Conservation (phyloP, 75 land plant genomes). For the Selaginella moellendorffii region DNA sequence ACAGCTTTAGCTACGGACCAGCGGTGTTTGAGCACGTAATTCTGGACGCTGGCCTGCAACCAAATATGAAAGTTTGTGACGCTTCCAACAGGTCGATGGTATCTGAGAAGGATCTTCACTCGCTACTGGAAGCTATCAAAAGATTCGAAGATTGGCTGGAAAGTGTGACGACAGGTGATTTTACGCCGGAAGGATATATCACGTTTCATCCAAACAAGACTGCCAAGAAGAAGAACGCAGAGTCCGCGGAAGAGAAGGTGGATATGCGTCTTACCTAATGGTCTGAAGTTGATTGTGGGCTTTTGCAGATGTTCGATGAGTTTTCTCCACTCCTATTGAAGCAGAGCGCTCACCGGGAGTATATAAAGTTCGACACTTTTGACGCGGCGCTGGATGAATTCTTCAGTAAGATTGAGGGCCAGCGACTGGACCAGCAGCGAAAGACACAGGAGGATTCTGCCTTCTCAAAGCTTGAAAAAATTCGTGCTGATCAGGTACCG, state of each 20-base stretch:
- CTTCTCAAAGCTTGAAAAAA: constrained; percentile 66
- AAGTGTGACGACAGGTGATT: constrained; percentile 50
- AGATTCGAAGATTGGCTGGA: constrained; percentile 88
- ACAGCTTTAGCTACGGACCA: constrained; percentile 80
- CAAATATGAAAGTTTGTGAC: constrained; percentile 36
- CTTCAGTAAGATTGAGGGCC: constrained; percentile 93
- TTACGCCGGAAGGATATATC: constrained; percentile 78
- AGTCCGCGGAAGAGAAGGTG: constrained; percentile 13
- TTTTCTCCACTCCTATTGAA: constrained; percentile 71
- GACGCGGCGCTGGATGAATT: constrained; percentile 96
- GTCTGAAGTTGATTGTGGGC: background rate
- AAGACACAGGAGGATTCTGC: constrained; percentile 75
- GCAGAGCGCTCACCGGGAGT: constrained; percentile 52
- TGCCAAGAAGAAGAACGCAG: constrained; percentile 23
- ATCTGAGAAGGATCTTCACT: too few relatives aligned
- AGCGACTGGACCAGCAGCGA: constrained; percentile 69
- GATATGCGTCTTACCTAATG: background rate
- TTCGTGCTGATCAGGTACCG: constrained; percentile 81
- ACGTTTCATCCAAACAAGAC: constrained; percentile 54
- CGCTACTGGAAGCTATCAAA: constrained; percentile 40
- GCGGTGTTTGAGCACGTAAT: constrained; percentile 84
- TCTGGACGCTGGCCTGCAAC: constrained; percentile 67
- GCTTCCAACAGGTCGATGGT: constrained; percentile 13
- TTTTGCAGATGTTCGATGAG: constrained; percentile 83
- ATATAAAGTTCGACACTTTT: constrained; percentile 55